phyloP scores from a whole-genome alignment of 768 basidiomycete genomes.

The Amanita fuliginea region DNA sequence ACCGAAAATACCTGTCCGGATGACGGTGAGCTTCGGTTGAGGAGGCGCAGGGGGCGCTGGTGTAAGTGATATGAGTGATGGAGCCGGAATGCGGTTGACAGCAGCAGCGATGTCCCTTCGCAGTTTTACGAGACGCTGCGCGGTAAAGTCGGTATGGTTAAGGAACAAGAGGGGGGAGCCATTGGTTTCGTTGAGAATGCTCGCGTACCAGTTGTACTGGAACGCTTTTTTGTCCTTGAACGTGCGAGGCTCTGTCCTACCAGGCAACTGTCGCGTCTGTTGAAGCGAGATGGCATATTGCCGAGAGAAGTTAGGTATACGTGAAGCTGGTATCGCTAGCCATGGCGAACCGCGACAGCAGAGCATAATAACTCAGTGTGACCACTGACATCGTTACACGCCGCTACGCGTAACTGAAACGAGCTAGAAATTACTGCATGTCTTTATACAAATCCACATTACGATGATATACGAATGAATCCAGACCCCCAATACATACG shows the following conservation, averaged over 20 bases:
- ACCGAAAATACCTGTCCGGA: constrained; percentile 73
- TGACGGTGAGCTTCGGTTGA: constrained; percentile 50
- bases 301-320: constrained; percentile 19
- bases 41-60: constrained; percentile 17
- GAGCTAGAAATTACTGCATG: no score
- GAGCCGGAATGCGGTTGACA: constrained; percentile 28
- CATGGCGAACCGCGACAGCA: constrained; percentile 19
- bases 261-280: constrained; percentile 36
- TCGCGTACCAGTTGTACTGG: constrained; percentile 71
- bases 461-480: no score
- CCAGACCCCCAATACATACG: not conserved
- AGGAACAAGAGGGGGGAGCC: constrained; percentile 67
- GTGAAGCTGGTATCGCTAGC: constrained; percentile 14
- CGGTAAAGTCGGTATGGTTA: constrained; percentile 65
- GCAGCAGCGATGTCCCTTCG: constrained; percentile 58
- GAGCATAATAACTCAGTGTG: not conserved
- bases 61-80: constrained; percentile 24
- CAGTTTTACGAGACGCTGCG: constrained; percentile 54
- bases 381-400: no score
- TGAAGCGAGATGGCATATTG: constrained; percentile 48
- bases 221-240: constrained; percentile 74
- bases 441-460: no score
- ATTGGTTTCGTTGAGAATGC: constrained; percentile 48
- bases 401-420: no score
- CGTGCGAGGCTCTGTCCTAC: constrained; percentile 49